Conservation (phyloP, 2,329 filamentous ascomycete genomes). For the Penicillium sp. region DNA sequence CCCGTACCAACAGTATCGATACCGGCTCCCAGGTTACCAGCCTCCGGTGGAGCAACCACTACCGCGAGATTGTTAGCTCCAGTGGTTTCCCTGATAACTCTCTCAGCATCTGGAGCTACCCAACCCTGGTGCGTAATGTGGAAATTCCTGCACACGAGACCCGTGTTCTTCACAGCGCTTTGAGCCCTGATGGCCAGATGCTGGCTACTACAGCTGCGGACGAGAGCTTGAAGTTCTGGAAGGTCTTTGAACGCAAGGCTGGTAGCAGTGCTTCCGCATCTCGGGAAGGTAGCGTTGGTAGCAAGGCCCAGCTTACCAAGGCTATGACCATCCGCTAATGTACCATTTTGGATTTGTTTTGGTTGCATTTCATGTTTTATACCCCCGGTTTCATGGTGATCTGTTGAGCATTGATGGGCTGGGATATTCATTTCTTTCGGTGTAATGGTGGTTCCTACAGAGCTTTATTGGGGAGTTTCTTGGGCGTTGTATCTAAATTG, state of each 20-base stretch:
- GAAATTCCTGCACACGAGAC: conserved; percentile 98
- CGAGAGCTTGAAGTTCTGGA: conserved; percentile 99
- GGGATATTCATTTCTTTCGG: conserved; percentile 17
- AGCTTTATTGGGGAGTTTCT: conserved; percentile 9
- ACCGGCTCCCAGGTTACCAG: conserved; percentile 97
- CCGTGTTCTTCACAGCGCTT: conserved; percentile 90
- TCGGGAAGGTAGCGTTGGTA: conserved; percentile 66
- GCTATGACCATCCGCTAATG: conserved; percentile 87
- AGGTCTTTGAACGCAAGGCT: conserved; percentile 98
- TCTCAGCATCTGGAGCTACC: conserved; percentile 98
- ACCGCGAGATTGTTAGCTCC: conserved; percentile 97
- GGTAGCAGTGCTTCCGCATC: conserved; percentile 66
- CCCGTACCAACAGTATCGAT: conserved; percentile 98
- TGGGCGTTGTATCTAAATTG: conserved; percentile 16
- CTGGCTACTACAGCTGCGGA: conserved; percentile 94
- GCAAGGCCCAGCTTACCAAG: conserved; percentile 85
- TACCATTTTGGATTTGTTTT: neutral
- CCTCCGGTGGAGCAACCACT: conserved; percentile 92
- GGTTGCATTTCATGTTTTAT: conserved; percentile 7
- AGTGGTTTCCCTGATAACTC: conserved; percentile 99
- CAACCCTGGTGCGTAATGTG: conserved; percentile 91
- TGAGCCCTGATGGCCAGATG: conserved; percentile 97
- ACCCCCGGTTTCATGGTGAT: conserved; percentile 24
- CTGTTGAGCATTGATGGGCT: conserved; percentile 23
- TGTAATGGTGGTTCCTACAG: conserved; percentile 10